phyloP scores from a whole-genome alignment of 441 rosid species.

The Adansonia gregorii region DNA sequence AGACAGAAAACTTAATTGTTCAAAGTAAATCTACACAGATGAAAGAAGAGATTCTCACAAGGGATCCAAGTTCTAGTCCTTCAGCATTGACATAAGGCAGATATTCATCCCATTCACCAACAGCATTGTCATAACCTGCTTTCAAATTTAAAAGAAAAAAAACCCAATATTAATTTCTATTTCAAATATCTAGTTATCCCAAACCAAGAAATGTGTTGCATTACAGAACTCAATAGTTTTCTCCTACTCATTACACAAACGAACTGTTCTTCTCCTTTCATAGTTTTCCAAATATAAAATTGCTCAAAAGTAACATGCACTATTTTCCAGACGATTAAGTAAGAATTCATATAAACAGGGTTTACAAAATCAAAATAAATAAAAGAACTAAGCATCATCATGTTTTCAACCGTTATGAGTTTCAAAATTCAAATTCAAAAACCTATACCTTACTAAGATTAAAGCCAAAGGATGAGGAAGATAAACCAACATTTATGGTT shows the following conservation, averaged over 20 bases:
- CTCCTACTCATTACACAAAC: background rate
- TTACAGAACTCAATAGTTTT: constrained; percentile 1
- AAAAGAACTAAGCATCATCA: background rate
- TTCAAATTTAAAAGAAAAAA: constrained; percentile 26
- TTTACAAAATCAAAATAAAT: background rate
- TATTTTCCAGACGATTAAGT: background rate
- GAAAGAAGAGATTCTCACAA: constrained; percentile 51
- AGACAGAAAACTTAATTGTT: constrained; percentile 14
- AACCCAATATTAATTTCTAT: constrained; percentile 22
- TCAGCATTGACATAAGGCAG: constrained; percentile 66
- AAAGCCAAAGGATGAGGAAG: constrained; percentile 8
- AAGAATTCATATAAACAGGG: constrained; percentile 2
- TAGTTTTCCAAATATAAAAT: constrained; percentile 10
- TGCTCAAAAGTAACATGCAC: background rate
- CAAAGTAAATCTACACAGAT: constrained; percentile 24
- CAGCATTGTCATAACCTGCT: constrained; percentile 65
- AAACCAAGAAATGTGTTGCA: background rate
- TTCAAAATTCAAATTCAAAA: background rate
- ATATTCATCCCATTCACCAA: constrained; percentile 81
- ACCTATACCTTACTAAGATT: background rate
- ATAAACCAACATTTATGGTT: background rate
- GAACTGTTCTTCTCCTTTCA: background rate
- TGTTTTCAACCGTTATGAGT: background rate
- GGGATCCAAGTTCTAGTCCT: constrained; percentile 72
- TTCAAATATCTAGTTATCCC: background rate